Evolutionary conservation across 306 rosid genomes (phyloP), one percentile per base, ranked within the genome.

Genomic region (Lathyrus tuberosus): DNA sequence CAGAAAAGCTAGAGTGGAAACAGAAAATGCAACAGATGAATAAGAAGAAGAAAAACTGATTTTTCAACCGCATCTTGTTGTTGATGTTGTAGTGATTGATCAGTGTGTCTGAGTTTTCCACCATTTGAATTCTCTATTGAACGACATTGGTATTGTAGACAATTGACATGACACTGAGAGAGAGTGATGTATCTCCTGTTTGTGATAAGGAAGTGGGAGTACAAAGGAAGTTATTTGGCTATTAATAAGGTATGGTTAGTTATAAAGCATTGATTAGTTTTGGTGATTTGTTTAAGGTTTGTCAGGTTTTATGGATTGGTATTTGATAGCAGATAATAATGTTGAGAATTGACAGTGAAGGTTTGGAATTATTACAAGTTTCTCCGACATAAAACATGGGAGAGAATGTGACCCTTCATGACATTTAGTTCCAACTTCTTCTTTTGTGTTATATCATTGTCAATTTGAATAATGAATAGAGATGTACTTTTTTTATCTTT

Each of bases 361-460:
- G 42, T 86, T 90, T 90, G 97, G 88, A 83, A 46, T 83, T 81
- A 82, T 79, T 85, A 84, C 86, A 83, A 88, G 77, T 73, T 81
- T 83, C 86, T 84, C 95, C 96, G 89, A 94, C 97, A 90, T 77
- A 72, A 85, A 83, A 90, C 91, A 91, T 90, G 95, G 96, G 83
- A 80, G 66, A 86, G 98, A 88, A 90, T 90, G 94, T 90, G 88
- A 20, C 74, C 62, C 43, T 74, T 85, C 40, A 11, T 59, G 47
- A 24, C 43, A 48, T 56, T 64, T 66, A 18, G 53, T 48, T 49
- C 54, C 30, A 57, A 14, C 57, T 47, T 38, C 63, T 72, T 72
- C 51, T 51, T 66, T 72, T 58, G 10, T 78, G 41, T 65, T 15
- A 28, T 62, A 53, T 72, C 59, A 31, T 59, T 72, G 58, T 67